These are phyloP conservation scores for Phytophthora constricta DNA, from an alignment of 352 stramenopile species.

Conservation along the genomic window DNA sequence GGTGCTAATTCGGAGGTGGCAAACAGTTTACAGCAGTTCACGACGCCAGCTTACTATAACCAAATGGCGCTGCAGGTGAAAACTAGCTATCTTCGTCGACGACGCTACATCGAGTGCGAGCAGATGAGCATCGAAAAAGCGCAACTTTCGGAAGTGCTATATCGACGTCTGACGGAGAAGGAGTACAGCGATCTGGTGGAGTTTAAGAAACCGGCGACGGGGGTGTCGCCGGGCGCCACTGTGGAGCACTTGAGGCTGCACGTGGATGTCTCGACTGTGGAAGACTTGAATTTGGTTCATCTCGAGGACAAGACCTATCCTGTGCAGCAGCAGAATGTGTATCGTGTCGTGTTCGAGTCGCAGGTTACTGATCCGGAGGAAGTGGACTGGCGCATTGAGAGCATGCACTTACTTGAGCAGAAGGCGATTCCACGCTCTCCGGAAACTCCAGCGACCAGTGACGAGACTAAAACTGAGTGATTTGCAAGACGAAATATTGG, in stretches of 20 bases:
- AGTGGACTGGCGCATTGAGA: constrained; percentile 70
- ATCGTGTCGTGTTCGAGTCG: constrained; percentile 60
- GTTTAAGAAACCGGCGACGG: constrained; percentile 9
- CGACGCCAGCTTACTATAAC: constrained; percentile 42
- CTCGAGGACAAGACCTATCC: constrained; percentile 18
- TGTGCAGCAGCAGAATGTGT: constrained; percentile 46
- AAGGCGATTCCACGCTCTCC: constrained; percentile 13
- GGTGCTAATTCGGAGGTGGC: constrained; percentile 25
- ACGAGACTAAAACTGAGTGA: constrained; percentile 15
- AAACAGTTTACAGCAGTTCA: constrained; percentile 27
- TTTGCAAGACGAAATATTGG: neutral
- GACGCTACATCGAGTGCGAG: constrained; percentile 49
- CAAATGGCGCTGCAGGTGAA: constrained; percentile 51
- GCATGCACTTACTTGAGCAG: constrained; percentile 33
- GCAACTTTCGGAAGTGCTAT: constrained; percentile 41
- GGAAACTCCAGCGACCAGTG: neutral
- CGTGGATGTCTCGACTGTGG: constrained; percentile 45
- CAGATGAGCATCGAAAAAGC: constrained; percentile 42
- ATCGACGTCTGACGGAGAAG: constrained; percentile 46
- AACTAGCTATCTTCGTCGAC: constrained; percentile 47
- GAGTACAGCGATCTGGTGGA: constrained; percentile 43
- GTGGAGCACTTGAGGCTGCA: constrained; percentile 49
- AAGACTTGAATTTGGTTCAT: constrained; percentile 48
- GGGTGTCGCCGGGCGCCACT: constrained; percentile 17
- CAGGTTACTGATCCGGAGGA: constrained; percentile 58